Evolutionary conservation across 2,329 filamentous ascomycete species (phyloP), one percentile per base, ranked within the genome.

Genomic region (Colletotrichum sp.): DNA sequence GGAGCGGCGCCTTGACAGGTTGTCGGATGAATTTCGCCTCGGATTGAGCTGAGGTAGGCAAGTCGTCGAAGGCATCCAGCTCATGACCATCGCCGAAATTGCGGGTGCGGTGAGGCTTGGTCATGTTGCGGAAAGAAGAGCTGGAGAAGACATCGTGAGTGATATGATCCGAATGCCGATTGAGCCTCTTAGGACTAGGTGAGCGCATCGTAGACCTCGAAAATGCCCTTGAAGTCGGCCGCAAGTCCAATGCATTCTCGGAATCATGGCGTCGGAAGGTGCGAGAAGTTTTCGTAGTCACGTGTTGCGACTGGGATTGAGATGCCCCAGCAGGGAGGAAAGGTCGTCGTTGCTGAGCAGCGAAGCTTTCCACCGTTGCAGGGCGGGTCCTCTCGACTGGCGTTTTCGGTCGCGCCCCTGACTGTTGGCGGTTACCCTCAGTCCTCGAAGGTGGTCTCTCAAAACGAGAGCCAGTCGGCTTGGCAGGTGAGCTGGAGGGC

Each of bases 11-110:
- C 84, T 93, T 95, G 52, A 93, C 88, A 4, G 97, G 96, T 80
- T 94, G 92, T 83, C 96, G 98, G 77, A 96, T 89, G 81, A 92
- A 99, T 80, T 92, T 94, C 77, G 93, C 95, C 85, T 99, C 97
- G 16, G 92, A 90, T 76, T 94, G 92, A 14, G 90, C 92, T 18
- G 96, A 98, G 0, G 96, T 99, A 2, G 96, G 96, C 72, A 99
- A 87, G 84, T 99, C 97, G 83, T 99, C 97, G 83, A 99, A 99
- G 4, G 91, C 93, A 79, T 99, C 96, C 39, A 99, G 89, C 84
- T 99, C 97, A 76, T 94, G 94, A 18, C 97, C 97, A 83, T 98
- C 95, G 14, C 97, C 97, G 85, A 98, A 99, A 80, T 95, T 92
- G 61, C 93, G 90, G 75, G 89, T 88, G 55, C 92, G 89, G 55